phyloP scores from a whole-genome alignment of 2,329 filamentous ascomycete genomes.

The Mycocentrospora acerina region DNA sequence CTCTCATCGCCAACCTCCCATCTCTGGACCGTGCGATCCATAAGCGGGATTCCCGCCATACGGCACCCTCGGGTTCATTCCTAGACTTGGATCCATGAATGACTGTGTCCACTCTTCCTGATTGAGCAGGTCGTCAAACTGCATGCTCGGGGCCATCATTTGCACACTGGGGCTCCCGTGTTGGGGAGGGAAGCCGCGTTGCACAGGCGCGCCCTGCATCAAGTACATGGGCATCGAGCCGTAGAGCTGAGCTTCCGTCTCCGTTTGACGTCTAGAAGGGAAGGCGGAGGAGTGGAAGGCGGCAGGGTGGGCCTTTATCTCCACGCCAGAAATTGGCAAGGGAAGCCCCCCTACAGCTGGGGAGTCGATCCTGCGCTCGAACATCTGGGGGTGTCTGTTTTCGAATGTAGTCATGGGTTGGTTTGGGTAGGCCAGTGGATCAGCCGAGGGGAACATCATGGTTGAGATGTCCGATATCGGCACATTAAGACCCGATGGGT shows the following conservation, averaged over 20 bases:
- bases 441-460: constrained; percentile 78
- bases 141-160: constrained; percentile 26
- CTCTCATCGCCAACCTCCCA: constrained; percentile 15
- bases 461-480: constrained; percentile 69
- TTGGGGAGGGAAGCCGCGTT: constrained; percentile 29
- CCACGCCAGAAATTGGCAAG: constrained; percentile 24
- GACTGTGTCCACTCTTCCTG: constrained; percentile 45
- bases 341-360: constrained; percentile 20
- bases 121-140: constrained; percentile 41
- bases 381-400: constrained; percentile 40
- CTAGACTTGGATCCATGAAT: constrained; percentile 39
- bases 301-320: constrained; percentile 29
- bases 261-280: constrained; percentile 33
- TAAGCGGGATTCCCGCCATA: constrained; percentile 21
- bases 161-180: constrained; percentile 21
- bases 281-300: constrained; percentile 20
- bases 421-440: constrained; percentile 78
- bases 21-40: constrained; percentile 20
- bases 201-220: constrained; percentile 52
- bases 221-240: constrained; percentile 72
- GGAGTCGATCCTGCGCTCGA: constrained; percentile 25
- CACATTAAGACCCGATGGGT: constrained; percentile 41
- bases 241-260: constrained; percentile 72
- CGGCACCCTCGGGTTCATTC: constrained; percentile 23
- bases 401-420: constrained; percentile 66